Percentiles rank a stretch among this genome's conserved stretches.
phyloP scores from a whole-genome alignment of 441 rosid species.

The Eutrema salsugineum region DNA sequence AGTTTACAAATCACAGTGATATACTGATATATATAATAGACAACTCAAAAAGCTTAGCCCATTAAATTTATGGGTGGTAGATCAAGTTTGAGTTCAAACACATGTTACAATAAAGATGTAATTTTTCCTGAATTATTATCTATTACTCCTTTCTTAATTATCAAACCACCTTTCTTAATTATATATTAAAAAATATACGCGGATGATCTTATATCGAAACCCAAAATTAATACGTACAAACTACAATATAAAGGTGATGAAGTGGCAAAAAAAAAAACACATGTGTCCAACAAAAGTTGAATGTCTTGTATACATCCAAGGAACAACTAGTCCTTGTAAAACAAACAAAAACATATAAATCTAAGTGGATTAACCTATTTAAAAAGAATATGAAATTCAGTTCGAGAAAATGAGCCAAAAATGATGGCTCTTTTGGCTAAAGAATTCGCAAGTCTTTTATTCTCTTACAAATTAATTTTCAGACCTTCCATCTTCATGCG shows the following conservation, averaged over 20 bases:
- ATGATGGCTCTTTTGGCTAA: too few relatives aligned
- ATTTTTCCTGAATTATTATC: too few relatives aligned
- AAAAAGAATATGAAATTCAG: background rate
- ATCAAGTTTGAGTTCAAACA: background rate
- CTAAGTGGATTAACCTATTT: background rate
- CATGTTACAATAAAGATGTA: too few relatives aligned
- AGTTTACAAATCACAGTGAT: background rate
- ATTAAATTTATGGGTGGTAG: background rate
- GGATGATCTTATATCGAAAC: background rate
- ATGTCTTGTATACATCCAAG: background rate
- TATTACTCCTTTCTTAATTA: too few relatives aligned
- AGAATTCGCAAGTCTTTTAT: too few relatives aligned
- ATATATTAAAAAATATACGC: too few relatives aligned
- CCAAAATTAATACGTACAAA: background rate
- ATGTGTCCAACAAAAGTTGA: background rate
- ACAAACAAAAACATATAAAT: background rate
- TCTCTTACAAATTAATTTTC: background rate
- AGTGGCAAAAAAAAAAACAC: background rate
- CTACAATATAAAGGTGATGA: background rate
- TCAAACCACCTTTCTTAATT: too few relatives aligned
- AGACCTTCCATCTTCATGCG: background rate
- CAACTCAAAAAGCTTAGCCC: background rate
- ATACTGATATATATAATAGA: too few relatives aligned
- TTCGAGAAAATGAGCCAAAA: too few relatives aligned
- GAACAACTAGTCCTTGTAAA: background rate